Evolutionary conservation across 2,329 filamentous ascomycete genomes (phyloP).

Genomic region (Thelonectria olida): DNA sequence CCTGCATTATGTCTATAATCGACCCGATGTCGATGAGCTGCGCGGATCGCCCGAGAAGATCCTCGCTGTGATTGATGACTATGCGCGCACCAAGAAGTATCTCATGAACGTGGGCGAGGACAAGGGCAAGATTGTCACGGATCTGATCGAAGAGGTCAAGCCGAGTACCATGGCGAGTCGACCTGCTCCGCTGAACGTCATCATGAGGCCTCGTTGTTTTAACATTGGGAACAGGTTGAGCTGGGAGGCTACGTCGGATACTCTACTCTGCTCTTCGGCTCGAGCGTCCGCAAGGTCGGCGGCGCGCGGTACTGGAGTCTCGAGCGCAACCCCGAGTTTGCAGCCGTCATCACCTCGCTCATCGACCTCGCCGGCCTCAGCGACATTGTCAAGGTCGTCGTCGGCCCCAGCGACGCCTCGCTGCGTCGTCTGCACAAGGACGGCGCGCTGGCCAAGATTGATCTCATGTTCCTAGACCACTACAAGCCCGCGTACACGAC

Average conservation of each 20-base stretch:
- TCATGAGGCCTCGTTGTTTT: no score
- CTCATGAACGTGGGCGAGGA: conserved; percentile 83
- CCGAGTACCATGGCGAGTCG: conserved; percentile 68
- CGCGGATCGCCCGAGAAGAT: conserved; percentile 71
- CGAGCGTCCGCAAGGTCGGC: conserved; percentile 69
- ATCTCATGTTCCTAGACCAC: conserved; percentile 83
- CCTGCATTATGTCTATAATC: conserved; percentile 73
- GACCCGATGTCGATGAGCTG: conserved; percentile 69
- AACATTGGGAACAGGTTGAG: conserved; percentile 60
- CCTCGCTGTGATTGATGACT: conserved; percentile 76
- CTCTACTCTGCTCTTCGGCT: conserved; percentile 79
- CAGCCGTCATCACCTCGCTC: conserved; percentile 73
- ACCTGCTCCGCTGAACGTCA: no score
- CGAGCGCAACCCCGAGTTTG: conserved; percentile 79
- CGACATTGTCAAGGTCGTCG: conserved; percentile 74
- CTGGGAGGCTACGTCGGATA: conserved; percentile 86
- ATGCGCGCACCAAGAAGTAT: conserved; percentile 66
- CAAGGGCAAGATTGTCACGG: conserved; percentile 76
- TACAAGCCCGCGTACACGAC: conserved; percentile 79
- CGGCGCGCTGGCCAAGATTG: conserved; percentile 66
- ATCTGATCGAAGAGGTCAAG: conserved; percentile 73
- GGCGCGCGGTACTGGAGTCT: conserved; percentile 75
- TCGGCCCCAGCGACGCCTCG: conserved; percentile 74
- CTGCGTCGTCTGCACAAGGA: conserved; percentile 66
- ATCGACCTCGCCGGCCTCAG: conserved; percentile 78